A percentile compares a stretch with the other conserved stretches of the same genome.
phyloP scores from a whole-genome alignment of 1,284 basidiomycete species.

The Cryptococcus sp. region DNA sequence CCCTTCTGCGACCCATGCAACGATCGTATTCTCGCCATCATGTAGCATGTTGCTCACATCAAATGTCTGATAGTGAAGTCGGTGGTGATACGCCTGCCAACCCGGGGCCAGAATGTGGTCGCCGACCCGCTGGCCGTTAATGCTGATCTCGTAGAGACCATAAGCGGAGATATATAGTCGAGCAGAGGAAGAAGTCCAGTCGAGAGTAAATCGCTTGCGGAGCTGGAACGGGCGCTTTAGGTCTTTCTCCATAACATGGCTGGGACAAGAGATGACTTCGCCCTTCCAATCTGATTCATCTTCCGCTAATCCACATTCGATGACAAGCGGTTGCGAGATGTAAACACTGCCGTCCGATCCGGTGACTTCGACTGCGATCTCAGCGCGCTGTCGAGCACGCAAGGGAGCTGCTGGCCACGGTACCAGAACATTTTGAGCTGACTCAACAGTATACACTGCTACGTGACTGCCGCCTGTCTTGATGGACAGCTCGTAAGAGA shows the following conservation, averaged over 20 bases:
- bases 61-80: conserved; percentile 25
- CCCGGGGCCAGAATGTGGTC: conserved; percentile 30
- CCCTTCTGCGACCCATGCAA: conserved; percentile 26
- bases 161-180: conserved; percentile 33
- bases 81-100: conserved; percentile 30
- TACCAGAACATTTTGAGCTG: conserved; percentile 26
- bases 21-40: conserved; percentile 18
- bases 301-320: conserved; percentile 33
- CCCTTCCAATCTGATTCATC: conserved; percentile 24
- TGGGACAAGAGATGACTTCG: conserved; percentile 12
- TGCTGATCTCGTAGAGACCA: conserved; percentile 28
- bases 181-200: conserved; percentile 4
- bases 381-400: conserved; percentile 19
- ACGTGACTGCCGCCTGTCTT: background rate
- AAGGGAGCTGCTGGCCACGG: conserved; percentile 36
- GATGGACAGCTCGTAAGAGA: conserved; percentile 25
- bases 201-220: conserved; percentile 4
- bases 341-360: conserved; percentile 19
- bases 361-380: conserved; percentile 20
- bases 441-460: conserved; percentile 17
- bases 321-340: conserved; percentile 4
- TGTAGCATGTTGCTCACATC: conserved; percentile 20
- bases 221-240: conserved; percentile 11
- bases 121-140: conserved; percentile 32
- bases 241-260: background rate